A percentile compares a stretch with the other conserved stretches of the same genome.
These are phyloP conservation scores for Hippophae tibetana DNA, from an alignment of 306 rosid genomes.

Conservation along the genomic window DNA sequence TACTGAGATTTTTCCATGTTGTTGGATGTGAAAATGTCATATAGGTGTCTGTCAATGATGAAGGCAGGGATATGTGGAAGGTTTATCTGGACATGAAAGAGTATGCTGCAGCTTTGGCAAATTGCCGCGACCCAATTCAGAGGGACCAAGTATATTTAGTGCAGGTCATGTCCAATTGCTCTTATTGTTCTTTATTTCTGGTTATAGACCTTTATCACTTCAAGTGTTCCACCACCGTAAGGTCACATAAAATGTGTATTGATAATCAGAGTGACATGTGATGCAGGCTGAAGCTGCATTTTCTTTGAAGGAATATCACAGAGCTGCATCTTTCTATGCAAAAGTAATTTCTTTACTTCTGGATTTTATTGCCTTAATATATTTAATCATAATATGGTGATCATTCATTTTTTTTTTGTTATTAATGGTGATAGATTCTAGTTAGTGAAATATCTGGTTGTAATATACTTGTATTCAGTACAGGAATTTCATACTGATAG, in stretches of 20 bases:
- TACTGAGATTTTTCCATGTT: conserved; percentile 11
- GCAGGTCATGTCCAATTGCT: conserved; percentile 44
- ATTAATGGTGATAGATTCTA: neutral
- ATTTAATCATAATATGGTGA: neutral
- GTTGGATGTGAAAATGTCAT: conserved; percentile 26
- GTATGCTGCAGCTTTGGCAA: conserved; percentile 81
- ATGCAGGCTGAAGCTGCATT: conserved; percentile 96
- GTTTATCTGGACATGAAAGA: conserved; percentile 93
- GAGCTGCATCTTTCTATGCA: conserved; percentile 94
- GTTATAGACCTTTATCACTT: conserved; percentile 5
- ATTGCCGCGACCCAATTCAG: conserved; percentile 84
- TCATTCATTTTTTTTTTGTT: neutral
- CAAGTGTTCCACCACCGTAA: neutral
- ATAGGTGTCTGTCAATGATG: conserved; percentile 90
- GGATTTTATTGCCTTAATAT: conserved; percentile 18
- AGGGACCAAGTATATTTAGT: conserved; percentile 90
- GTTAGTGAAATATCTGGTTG: no score
- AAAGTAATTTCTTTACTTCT: conserved; percentile 46
- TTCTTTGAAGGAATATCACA: conserved; percentile 67
- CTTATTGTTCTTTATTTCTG: conserved; percentile 7
- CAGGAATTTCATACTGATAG: neutral
- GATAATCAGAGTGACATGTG: conserved; percentile 17
- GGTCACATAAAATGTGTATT: neutral
- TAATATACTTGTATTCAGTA: no score
- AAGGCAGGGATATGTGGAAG: conserved; percentile 97